Percentiles rank a stretch among this genome's conserved stretches.
These are phyloP conservation scores for Aegilops sharonensis DNA, from an alignment of 176 grass and related monocot species.

Conservation along the genomic window DNA sequence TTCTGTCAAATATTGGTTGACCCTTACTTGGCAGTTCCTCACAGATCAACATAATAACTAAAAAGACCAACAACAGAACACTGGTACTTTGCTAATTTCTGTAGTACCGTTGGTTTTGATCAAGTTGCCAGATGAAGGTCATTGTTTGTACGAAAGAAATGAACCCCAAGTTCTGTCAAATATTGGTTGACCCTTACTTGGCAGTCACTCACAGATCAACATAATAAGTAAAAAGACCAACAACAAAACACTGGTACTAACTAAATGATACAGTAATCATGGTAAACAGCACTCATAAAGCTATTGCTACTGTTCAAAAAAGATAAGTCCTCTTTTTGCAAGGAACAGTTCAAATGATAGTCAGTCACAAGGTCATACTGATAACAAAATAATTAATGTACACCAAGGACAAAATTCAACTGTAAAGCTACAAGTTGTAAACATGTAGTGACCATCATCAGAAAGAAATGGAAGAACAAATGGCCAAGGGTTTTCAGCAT, in stretches of 20 bases:
- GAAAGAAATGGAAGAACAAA: constrained; percentile 4
- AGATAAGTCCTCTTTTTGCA: background rate
- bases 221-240: background rate
- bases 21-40: background rate
- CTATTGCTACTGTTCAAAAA: background rate
- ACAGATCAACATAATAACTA: background rate
- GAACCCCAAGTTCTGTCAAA: background rate
- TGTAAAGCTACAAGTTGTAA: background rate
- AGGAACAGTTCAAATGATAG: background rate
- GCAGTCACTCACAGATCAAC: background rate
- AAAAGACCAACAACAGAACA: background rate
- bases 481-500: background rate
- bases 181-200: background rate
- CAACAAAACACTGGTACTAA: background rate
- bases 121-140: background rate
- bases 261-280: background rate
- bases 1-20: background rate
- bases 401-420: background rate
- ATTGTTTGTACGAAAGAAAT: background rate
- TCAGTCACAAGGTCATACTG: background rate
- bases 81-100: background rate
- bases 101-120: background rate
- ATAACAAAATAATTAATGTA: background rate
- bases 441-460: background rate
- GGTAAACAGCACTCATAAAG: background rate